Base-by-base conservation (phyloP, 148 eudicot genomes). In the Pharnaceum exiguum region DNA sequence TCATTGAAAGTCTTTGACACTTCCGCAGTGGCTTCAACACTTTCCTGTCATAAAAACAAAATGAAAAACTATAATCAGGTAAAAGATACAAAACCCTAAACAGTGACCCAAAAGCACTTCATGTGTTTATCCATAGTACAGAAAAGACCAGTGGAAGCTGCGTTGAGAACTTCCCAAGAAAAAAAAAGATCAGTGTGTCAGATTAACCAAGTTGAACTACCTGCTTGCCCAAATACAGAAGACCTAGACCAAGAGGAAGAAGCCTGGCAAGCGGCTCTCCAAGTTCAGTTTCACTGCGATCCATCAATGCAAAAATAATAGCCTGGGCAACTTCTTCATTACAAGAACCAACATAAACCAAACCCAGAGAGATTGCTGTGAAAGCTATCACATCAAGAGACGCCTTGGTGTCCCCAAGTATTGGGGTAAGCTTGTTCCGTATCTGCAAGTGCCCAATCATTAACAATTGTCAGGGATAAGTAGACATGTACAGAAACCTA, bases 151-250 rank as follows among this genome's bases (percentile, higher is more conserved):
- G 1, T 16, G 37, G n/a, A n/a, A n/a, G n/a, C n/a, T 2, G 10
- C 15, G 22, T 11, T 52, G 51, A n/a, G 25, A 43, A 43, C 4
- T 3, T 18, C n/a, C 6, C 4, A 52, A 11, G 17, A 57, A 15
- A 13, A n/a, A 7, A 29, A 3, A 12, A 13, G 32, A n/a, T 63
- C n/a, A 10, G 2, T 38, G 1, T 17, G 19, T 16, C 39, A 39
- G 17, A 3, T 39, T 17, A 42, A 29, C 36, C 23, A 2, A 31
- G 29, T 27, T 23, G 11, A 64, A 13, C 21, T 75, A 88, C 99
- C 96, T 93, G 90, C 71, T 93, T 93, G 29, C 99, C 99, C 28
- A 93, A 84, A 69, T 85, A 93, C 27, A 93, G 69, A 61, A 93
- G 85, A 65, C 99, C 95, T 74, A 88, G 96, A 31, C 90, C 96